Conservation (phyloP, 352 stramenopile genomes). For the Phytophthora pisi region DNA sequence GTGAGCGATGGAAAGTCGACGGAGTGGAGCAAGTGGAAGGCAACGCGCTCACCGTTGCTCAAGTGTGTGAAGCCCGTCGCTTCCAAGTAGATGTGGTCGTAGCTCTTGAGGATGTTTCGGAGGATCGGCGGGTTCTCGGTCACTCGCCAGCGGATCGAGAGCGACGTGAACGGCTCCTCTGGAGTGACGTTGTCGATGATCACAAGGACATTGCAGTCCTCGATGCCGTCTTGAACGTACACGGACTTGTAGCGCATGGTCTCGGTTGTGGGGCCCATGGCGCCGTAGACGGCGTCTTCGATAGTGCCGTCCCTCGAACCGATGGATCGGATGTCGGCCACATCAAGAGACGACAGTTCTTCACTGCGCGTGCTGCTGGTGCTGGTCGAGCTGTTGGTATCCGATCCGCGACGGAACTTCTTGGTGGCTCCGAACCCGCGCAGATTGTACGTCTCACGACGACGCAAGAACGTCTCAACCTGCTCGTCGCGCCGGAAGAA, state of each 20-base stretch:
- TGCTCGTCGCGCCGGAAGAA: constrained; percentile 32
- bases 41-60: constrained; percentile 30
- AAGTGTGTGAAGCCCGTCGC: constrained; percentile 29
- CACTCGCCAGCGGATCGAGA: constrained; percentile 33
- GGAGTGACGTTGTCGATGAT: constrained; percentile 32
- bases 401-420: constrained; percentile 23
- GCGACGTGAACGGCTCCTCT: constrained; percentile 24
- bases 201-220: constrained; percentile 35
- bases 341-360: constrained; percentile 25
- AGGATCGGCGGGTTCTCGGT: constrained; percentile 34
- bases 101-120: constrained; percentile 34
- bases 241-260: constrained; percentile 38
- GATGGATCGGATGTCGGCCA: constrained; percentile 32
- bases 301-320: constrained; percentile 36
- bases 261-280: constrained; percentile 35
- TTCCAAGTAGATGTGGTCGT: constrained; percentile 46
- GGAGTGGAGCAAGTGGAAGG: constrained; percentile 38
- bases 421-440: constrained; percentile 29
- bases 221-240: constrained; percentile 36
- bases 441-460: constrained; percentile 28
- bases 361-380: constrained; percentile 21
- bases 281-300: constrained; percentile 38
- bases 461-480: constrained; percentile 30
- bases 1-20: constrained; percentile 28
- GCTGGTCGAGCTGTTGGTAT: constrained; percentile 19